phyloP scores from a whole-genome alignment of 352 stramenopile genomes.

The Phytopythium aichiense region DNA sequence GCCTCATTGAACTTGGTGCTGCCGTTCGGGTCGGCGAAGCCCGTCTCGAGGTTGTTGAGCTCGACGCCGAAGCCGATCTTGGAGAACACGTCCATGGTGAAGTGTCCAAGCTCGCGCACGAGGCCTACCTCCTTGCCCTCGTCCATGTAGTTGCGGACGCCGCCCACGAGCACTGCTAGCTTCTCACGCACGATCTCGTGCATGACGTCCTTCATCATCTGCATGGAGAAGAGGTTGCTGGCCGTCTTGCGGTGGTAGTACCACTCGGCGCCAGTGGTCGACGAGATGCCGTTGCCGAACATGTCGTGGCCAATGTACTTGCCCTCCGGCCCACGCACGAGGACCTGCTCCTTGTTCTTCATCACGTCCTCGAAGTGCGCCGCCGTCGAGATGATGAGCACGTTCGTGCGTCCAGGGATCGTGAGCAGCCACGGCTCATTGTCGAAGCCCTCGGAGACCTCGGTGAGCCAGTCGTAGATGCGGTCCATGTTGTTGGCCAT shows the following conservation, averaged over 20 bases:
- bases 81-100: constrained; percentile 41
- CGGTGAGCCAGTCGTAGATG: neutral
- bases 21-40: constrained; percentile 13
- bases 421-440: neutral
- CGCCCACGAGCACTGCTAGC: constrained; percentile 6
- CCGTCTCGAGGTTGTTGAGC: neutral
- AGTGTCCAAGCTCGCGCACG: neutral
- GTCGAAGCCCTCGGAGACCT: neutral
- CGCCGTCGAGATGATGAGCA: constrained; percentile 9
- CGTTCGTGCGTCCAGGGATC: neutral
- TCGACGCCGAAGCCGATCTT: constrained; percentile 67
- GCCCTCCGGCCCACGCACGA: constrained; percentile 4
- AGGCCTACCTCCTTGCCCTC: constrained; percentile 11
- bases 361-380: constrained; percentile 14
- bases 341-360: constrained; percentile 7
- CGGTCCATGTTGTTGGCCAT: neutral
- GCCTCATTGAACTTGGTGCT: constrained; percentile 7
- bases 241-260: constrained; percentile 31
- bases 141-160: neutral
- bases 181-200: constrained; percentile 17
- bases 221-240: constrained; percentile 26
- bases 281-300: constrained; percentile 25
- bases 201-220: constrained; percentile 29
- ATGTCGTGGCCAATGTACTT: constrained; percentile 12
- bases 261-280: constrained; percentile 28